These are phyloP conservation scores for Mrakia gelida DNA, from an alignment of 768 basidiomycete genomes.

Conservation along the genomic window DNA sequence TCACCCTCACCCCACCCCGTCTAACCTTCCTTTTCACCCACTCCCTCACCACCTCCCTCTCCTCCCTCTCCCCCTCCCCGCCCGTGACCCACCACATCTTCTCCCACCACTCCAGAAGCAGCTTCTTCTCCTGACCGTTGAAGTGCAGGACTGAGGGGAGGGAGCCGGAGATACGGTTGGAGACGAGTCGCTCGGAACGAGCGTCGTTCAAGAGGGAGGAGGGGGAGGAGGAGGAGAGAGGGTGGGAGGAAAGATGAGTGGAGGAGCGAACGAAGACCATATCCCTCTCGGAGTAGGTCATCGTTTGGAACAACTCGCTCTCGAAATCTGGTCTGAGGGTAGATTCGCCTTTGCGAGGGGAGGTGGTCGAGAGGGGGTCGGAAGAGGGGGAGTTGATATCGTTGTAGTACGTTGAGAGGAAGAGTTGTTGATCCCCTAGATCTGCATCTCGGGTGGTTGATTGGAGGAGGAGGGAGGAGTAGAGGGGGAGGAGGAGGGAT, in stretches of 20 bases:
- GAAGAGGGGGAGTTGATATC: neutral
- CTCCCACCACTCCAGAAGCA: neutral
- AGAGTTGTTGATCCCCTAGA: constrained; percentile 20
- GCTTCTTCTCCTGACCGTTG: constrained; percentile 1
- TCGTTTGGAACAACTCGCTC: constrained; percentile 2
- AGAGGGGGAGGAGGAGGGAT: constrained; percentile 2
- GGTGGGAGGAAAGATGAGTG: neutral
- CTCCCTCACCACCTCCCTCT: neutral
- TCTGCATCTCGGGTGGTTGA: neutral
- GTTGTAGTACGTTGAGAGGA: constrained; percentile 1
- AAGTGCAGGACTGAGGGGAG: constrained; percentile 8
- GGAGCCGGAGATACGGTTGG: neutral
- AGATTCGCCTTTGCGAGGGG: neutral
- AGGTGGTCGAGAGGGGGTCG: neutral
- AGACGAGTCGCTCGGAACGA: neutral
- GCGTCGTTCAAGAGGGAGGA: neutral
- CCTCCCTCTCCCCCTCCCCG: neutral
- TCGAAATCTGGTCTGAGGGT: constrained; percentile 5
- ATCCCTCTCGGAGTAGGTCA: constrained; percentile 2
- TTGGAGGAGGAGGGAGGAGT: neutral
- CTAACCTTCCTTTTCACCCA: constrained; percentile 5
- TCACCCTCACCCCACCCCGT: neutral
- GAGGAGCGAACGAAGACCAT: neutral
- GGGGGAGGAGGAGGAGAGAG: neutral
- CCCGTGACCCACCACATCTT: constrained; percentile 8